A percentile compares a stretch with the other conserved stretches of the same genome.
These are phyloP conservation scores for Cymbidium sinense DNA, from an alignment of 106 monocot genomes.

Conservation along the genomic window DNA sequence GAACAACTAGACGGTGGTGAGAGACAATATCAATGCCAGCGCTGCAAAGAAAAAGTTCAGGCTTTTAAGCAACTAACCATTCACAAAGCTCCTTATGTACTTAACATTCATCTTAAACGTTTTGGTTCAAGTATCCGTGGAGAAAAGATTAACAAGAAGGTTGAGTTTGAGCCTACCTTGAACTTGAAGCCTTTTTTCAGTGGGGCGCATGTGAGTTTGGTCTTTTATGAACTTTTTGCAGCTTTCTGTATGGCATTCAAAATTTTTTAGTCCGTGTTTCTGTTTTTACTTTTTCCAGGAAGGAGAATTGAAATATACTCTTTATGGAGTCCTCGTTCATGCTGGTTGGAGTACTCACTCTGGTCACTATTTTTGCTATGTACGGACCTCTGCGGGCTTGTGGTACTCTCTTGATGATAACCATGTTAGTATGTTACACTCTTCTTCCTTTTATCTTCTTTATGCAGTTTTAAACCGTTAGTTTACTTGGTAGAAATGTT, in stretches of 20 bases:
- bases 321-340: constrained; percentile 81
- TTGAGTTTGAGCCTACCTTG: constrained; percentile 58
- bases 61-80: constrained; percentile 77
- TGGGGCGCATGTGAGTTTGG: constrained; percentile 48
- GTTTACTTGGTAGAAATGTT: too few species aligned
- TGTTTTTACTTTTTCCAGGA: constrained; percentile 20
- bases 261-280: background rate
- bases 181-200: constrained; percentile 89
- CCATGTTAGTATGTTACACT: constrained; percentile 28
- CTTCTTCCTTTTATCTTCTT: background rate
- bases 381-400: constrained; percentile 61
- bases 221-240: constrained; percentile 3
- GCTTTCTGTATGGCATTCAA: background rate
- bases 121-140: constrained; percentile 60
- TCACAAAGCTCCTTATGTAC: constrained; percentile 85
- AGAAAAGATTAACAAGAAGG: constrained; percentile 80
- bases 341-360: constrained; percentile 68
- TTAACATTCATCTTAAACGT: constrained; percentile 91
- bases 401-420: constrained; percentile 82
- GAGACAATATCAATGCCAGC: constrained; percentile 75
- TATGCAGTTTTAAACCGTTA: background rate
- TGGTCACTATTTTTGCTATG: constrained; percentile 76
- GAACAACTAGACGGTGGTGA: constrained; percentile 91
- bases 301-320: constrained; percentile 51
- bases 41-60: constrained; percentile 80